Percentiles rank a stretch among this genome's conserved stretches.
These are phyloP conservation scores for Trametes gibbosa DNA, from an alignment of 768 basidiomycete species.

Conservation along the genomic window DNA sequence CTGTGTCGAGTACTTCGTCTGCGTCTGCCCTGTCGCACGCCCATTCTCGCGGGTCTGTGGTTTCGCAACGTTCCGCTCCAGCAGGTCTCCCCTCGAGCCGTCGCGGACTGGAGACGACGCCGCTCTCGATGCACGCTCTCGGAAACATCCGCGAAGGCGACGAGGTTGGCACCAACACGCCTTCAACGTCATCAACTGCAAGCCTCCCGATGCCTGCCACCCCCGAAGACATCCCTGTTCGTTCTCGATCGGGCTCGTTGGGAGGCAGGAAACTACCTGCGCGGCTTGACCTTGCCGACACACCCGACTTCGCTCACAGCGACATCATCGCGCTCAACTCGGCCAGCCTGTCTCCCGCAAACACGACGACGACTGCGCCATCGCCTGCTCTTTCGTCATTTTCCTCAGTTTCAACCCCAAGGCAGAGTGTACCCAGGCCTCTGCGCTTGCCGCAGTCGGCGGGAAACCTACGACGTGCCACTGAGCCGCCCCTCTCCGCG, in stretches of 20 bases:
- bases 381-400: background rate
- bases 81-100: slow-evolving; percentile 6
- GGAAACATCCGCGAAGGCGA: slow-evolving; percentile 23
- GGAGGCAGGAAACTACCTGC: slow-evolving; percentile 8
- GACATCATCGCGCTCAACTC: slow-evolving; percentile 14
- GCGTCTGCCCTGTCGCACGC: slow-evolving; percentile 12
- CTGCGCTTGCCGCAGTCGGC: slow-evolving; percentile 21
- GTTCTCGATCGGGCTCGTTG: background rate
- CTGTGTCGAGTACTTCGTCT: slow-evolving; percentile 11
- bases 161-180: slow-evolving; percentile 16
- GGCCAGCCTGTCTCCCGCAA: slow-evolving; percentile 9
- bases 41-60: slow-evolving; percentile 17
- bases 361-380: slow-evolving; percentile 1
- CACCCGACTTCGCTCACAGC: background rate
- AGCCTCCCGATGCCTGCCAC: slow-evolving; percentile 25
- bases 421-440: slow-evolving; percentile 18
- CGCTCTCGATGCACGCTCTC: slow-evolving; percentile 6
- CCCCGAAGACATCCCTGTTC: slow-evolving; percentile 13
- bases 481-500: background rate
- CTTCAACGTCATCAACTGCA: slow-evolving; percentile 24
- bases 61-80: slow-evolving; percentile 20
- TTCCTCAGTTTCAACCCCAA: background rate
- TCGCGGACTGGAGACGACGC: slow-evolving; percentile 3
- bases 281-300: slow-evolving; percentile 4
- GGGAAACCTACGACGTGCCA: slow-evolving; percentile 6